Evolutionary conservation across 139 green algal species (phyloP), one percentile per base, ranked within the genome.

Genomic region (Yamagishiella unicocca): DNA sequence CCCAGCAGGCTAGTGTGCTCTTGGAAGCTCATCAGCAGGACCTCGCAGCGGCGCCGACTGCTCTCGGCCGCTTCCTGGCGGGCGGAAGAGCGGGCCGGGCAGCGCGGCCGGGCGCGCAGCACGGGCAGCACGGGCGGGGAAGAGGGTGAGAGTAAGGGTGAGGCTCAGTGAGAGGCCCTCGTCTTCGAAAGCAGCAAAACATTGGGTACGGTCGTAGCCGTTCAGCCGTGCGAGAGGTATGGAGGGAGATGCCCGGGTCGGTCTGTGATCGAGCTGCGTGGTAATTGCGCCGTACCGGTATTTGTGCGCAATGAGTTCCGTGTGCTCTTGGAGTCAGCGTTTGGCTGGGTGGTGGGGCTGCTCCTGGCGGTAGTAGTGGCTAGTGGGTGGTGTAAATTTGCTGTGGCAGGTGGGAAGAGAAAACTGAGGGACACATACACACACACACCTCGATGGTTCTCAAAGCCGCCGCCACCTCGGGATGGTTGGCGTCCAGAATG

Each of bases 21-120:
- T 45, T 86, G 84, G 80, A 90, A 88, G 80, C 68, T 77, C 40
- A 71, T 78, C n/a, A 90, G 80, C 31, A 90, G 79, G 46, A 38
- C 27, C 29, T 87, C 81, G 54, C 87, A 90, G 54, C 75, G 87
- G 42, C 58, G 29, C n/a, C 45, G 43, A 37, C 84, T 84, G 80
- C 64, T 86, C 33, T 86, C 80, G 21, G 80, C 80, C 4, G 46
- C 62, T 0, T 66, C 80, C 80, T 86, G 80, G 7, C 21, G 68
- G 68, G 33, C 4, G 55, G 5, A 24, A 8, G 55, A 24, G 55
- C 31, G 7, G 64, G 64, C 42, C n/a, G 21, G 21, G 64, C n/a
- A 40, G 64, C 12, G 29, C 4, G 17, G 17, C n/a, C n/a, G 64
- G 31, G 33, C n/a, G 50, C 50, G 12, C 12, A 58, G 50, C 12